Percentiles rank a stretch among this genome's conserved stretches.
phyloP scores from a whole-genome alignment of 2,329 filamentous ascomycete genomes.

The Davidsoniella eucalypti region DNA sequence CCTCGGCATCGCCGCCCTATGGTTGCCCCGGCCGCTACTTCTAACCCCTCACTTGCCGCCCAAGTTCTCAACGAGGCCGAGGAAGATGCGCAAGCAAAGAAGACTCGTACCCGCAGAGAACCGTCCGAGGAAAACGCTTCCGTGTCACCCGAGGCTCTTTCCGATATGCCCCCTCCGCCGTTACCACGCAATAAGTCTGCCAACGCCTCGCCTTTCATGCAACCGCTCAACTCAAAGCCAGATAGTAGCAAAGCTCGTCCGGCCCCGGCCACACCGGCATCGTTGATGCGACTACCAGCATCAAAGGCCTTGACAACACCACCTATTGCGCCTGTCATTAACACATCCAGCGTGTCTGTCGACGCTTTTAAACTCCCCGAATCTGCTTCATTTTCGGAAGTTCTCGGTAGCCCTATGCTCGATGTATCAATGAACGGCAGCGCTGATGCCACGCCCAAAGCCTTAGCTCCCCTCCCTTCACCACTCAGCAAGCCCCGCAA shows the following conservation, averaged over 20 bases:
- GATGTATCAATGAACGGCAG: constrained; percentile 4
- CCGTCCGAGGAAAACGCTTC: constrained; percentile 49
- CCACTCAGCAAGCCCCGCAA: constrained; percentile 26
- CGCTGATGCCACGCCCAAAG: constrained; percentile 22
- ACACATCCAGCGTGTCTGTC: constrained; percentile 1
- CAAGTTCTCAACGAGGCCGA: constrained; percentile 38
- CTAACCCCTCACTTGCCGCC: constrained; percentile 39
- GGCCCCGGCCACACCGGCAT: constrained; percentile 65
- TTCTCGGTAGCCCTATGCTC: constrained; percentile 22
- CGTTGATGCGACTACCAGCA: constrained; percentile 60
- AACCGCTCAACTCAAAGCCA: constrained; percentile 29
- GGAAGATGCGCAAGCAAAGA: constrained; percentile 17
- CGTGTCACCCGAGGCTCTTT: constrained; percentile 45
- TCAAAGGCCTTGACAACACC: constrained; percentile 26
- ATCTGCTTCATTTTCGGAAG: constrained; percentile 29
- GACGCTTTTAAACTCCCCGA: constrained; percentile 51
- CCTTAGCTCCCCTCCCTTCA: constrained; percentile 30
- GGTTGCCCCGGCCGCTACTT: constrained; percentile 18
- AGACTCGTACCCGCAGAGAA: constrained; percentile 22
- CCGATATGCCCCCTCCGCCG: constrained; percentile 51
- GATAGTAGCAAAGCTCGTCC: constrained; percentile 15
- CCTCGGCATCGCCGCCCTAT: constrained; percentile 37
- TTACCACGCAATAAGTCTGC: constrained; percentile 48
- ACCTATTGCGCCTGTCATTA: background rate
- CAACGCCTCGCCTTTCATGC: constrained; percentile 50